Conservation (phyloP, 2,329 filamentous ascomycete genomes). For the Cryphonectria nitschkei region DNA sequence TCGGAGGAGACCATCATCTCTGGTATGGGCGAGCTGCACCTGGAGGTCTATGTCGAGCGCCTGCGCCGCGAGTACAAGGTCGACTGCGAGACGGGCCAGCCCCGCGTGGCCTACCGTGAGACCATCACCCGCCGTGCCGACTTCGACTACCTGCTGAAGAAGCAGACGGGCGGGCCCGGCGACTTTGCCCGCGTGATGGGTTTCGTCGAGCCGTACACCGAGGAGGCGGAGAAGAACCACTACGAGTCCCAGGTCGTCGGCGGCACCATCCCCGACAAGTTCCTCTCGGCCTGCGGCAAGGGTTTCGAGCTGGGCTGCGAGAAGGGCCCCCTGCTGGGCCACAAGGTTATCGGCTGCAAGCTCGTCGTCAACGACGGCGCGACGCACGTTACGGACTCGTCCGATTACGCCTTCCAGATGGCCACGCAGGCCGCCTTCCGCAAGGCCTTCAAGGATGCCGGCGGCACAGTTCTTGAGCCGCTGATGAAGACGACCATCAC, state of each 20-base stretch:
- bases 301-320: constrained; percentile 83
- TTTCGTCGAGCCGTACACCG: constrained; percentile 82
- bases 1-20: constrained; percentile 97
- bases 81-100: constrained; percentile 93
- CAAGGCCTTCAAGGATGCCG: constrained; percentile 82
- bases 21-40: constrained; percentile 95
- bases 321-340: constrained; percentile 88
- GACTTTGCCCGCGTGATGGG: constrained; percentile 93
- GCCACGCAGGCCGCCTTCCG: constrained; percentile 96
- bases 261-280: constrained; percentile 94
- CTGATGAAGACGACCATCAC: constrained; percentile 98
- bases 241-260: constrained; percentile 89
- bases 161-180: constrained; percentile 93
- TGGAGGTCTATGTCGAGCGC: constrained; percentile 97
- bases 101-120: constrained; percentile 95
- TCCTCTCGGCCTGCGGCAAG: constrained; percentile 90
- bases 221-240: constrained; percentile 70
- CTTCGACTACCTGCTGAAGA: constrained; percentile 93
- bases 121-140: constrained; percentile 79
- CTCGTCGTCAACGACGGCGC: constrained; percentile 97
- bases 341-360: constrained; percentile 84
- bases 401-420: constrained; percentile 92
- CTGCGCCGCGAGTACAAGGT: constrained; percentile 97
- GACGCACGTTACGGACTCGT: constrained; percentile 97
- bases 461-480: constrained; percentile 87